These are phyloP conservation scores for Ogataea allantospora DNA, from an alignment of 805 yeast genomes.

Conservation along the genomic window DNA sequence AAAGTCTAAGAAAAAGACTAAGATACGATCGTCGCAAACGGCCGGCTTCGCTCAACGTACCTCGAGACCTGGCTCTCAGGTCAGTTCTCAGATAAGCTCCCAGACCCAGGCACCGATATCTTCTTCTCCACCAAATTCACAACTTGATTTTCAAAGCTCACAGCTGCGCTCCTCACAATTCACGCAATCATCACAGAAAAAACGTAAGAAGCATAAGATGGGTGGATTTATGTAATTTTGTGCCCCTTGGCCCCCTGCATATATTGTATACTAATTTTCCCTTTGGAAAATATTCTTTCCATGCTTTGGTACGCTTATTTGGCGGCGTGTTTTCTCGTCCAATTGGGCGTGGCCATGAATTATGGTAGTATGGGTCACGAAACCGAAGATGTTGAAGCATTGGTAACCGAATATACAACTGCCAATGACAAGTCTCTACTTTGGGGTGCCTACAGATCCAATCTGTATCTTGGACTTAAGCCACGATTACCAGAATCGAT, in stretches of 20 bases:
- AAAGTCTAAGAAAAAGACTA: conserved; percentile 4
- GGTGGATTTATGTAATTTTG: conserved; percentile 20
- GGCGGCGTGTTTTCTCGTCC: conserved; percentile 1
- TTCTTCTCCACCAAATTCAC: conserved; percentile 1
- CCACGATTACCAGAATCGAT: conserved; percentile 79
- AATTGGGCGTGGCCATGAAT: conserved; percentile 3
- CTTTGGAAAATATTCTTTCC: conserved; percentile 3
- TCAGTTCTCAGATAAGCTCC: background rate
- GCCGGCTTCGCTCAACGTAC: conserved; percentile 1
- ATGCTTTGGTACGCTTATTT: conserved; percentile 2
- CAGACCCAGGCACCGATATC: background rate
- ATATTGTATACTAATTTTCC: conserved; percentile 1
- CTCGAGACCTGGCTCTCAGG: background rate
- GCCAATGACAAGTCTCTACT: conserved; percentile 51
- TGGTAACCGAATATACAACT: conserved; percentile 30
- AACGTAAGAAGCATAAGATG: conserved; percentile 18
- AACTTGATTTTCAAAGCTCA: background rate
- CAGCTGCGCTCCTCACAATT: conserved; percentile 4
- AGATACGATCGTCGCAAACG: background rate
- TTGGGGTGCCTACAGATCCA: conserved; percentile 95
- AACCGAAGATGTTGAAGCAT: conserved; percentile 8
- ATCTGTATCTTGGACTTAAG: conserved; percentile 79
- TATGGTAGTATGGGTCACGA: conserved; percentile 11
- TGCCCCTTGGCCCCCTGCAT: background rate
- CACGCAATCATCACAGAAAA: conserved; percentile 8